Evolutionary conservation across 345 rosid genomes (phyloP), one percentile per base, ranked within the genome.

Genomic region (Euphorbia pulcherrima): DNA sequence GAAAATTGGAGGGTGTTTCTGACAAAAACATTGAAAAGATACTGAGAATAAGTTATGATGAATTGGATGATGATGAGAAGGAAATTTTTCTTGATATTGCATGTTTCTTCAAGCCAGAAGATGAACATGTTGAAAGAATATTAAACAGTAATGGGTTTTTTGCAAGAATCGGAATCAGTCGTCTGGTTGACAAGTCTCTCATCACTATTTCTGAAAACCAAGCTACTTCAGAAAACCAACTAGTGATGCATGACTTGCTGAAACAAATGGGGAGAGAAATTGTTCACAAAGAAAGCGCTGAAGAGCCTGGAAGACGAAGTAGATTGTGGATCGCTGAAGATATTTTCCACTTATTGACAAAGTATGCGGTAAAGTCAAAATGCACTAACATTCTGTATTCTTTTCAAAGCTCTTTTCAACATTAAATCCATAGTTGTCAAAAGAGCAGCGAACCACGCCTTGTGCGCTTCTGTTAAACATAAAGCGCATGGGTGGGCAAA

Each of bases 81-180:
- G 21, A 40, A 3, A 44, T 41, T 26, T 68, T 68, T 47, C 63
- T 68, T 68, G 71, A 68, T 26, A 41, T 68, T 41, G 71, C 71
- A 29, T 68, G 71, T 28, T 68, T 68, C 35, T 57, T 68, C 30
- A 46, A 27, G 35, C 5, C 44, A 1, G 17, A 52, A 16, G 6
- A 33, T 10, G 52, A 62, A 40, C 29, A 2, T 62, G 33, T 41
- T 27, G 51, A 40, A 23, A 41, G 20, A 11, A 39, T 27, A 21
- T 24, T 37, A 18, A 2, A 61, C 12, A 54, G 61, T 27, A 26
- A 13, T 11, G 61, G 61, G 6, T 46, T 11, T 12, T 23, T 21
- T 1, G 52, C 50, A 40, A 40, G n/a, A 41, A 23, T 41, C 3
- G 51, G 51, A 40, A 62, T 62, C 24, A 9, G 48, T 40, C 52